Base-by-base conservation (phyloP, 331 rosid species). In the Phaseolus coccineus region DNA sequence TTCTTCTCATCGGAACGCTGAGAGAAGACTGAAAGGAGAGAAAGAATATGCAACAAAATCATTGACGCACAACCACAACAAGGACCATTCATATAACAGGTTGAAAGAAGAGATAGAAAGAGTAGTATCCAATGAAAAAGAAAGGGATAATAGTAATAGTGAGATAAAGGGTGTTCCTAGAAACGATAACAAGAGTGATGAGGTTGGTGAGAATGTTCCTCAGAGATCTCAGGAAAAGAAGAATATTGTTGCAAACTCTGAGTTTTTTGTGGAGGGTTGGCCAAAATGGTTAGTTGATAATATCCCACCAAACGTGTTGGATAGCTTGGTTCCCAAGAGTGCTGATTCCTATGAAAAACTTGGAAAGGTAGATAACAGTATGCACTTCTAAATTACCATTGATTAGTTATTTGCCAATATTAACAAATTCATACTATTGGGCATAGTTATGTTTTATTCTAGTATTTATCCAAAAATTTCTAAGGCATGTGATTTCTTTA, bases 251-350 rank as follows among this genome's bases (percentile, higher is more conserved):
- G 68, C 44, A 62, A 24, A 4, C 14, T 1, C n/a, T 63, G 69
- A 63, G 25, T 63, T 15, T 63, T 63, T 15, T 63, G 46, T 63
- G 46, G 46, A 63, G 0, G 69, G 47, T 4, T 63, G 69, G 69
- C 69, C 69, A 15, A 63, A 63, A 63, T 63, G 69, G 69, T 47
- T 63, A 2, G 69, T 33, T 63, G 69, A 63, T 63, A 63, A 63
- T 63, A 33, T 63, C 25, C 69, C 69, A 33, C 69, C 10, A 63
- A 15, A 63, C 5, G 27, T 63, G 37, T 63, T 63, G 69, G 46
- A 42, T 7, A 15, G 6, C 35, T 63, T 63, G 47, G 27, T 16
- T 33, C 69, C 69, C 14, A 33, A 33, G 69, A 63, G 3, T 63
- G 69, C 13, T 63, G 69, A 63, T 63, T 63, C 69, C 24, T 63